phyloP scores from a whole-genome alignment of 441 rosid genomes.

The Euphorbia celastroides region DNA sequence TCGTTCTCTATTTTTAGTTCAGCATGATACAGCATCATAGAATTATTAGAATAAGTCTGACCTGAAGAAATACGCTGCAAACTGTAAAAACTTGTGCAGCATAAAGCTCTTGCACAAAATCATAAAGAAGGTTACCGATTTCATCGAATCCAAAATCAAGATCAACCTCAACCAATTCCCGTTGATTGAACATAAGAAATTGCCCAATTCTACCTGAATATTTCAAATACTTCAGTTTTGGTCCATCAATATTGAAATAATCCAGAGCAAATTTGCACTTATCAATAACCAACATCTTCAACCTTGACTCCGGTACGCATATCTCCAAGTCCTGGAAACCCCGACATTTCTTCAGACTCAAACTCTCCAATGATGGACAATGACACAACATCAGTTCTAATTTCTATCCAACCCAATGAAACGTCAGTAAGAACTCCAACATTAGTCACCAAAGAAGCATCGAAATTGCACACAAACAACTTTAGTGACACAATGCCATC shows the following conservation, averaged over 20 bases:
- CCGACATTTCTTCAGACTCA: conserved; percentile 36
- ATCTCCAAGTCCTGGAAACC: conserved; percentile 3
- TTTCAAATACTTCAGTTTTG: conserved; percentile 27
- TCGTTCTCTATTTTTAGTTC: too few relatives aligned
- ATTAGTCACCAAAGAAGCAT: not conserved
- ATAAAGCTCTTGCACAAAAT: conserved; percentile 21
- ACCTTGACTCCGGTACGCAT: not conserved
- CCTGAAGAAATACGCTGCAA: conserved; percentile 45
- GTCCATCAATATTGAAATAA: conserved; percentile 19
- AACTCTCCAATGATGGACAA: conserved; percentile 32
- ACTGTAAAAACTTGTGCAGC: conserved; percentile 28
- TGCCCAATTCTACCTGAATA: conserved; percentile 25
- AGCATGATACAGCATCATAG: too few relatives aligned
- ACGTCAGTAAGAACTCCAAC: conserved; percentile 18
- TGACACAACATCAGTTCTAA: conserved; percentile 13
- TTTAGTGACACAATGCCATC: conserved; percentile 21
- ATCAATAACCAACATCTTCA: conserved; percentile 26
- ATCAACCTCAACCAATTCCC: conserved; percentile 24
- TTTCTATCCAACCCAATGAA: conserved; percentile 30
- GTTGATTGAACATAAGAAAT: conserved; percentile 14
- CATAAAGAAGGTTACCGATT: conserved; percentile 19
- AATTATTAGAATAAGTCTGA: too few relatives aligned
- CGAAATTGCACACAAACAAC: conserved; percentile 26
- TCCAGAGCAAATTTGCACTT: conserved; percentile 23
- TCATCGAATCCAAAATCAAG: conserved; percentile 38